These are phyloP conservation scores for Fraxinus nigra DNA, from an alignment of 305 asterid species.

Conservation along the genomic window DNA sequence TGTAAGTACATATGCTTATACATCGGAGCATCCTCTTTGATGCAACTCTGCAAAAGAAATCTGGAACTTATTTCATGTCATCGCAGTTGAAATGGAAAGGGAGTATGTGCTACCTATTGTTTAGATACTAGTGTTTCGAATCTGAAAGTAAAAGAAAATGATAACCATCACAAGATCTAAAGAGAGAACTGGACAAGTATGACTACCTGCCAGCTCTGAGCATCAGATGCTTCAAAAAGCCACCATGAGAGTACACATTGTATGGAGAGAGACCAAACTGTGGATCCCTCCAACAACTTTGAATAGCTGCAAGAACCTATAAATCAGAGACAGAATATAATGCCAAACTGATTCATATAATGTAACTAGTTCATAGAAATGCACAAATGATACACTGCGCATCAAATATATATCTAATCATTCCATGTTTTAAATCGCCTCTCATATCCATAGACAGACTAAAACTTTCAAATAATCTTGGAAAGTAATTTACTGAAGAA, in stretches of 20 bases:
- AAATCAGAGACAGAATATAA: conserved; percentile 43
- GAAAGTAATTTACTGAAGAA: background rate
- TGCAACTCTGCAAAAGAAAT: background rate
- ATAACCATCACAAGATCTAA: conserved; percentile 7
- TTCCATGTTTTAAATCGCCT: conserved; percentile 1
- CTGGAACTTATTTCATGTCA: background rate
- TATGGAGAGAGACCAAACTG: conserved; percentile 67
- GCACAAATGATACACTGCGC: conserved; percentile 7
- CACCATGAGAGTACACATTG: conserved; percentile 76
- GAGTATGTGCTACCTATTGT: background rate
- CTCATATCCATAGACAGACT: background rate
- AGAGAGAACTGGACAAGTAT: conserved; percentile 2
- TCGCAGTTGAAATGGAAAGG: background rate
- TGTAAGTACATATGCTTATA: background rate
- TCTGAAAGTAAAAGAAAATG: background rate
- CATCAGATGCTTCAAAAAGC: conserved; percentile 92
- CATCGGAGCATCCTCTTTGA: background rate
- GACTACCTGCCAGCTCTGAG: conserved; percentile 89
- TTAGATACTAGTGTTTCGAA: background rate
- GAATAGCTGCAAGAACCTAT: conserved; percentile 96
- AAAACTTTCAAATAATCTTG: background rate
- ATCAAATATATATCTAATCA: conserved; percentile 7
- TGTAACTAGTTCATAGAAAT: background rate
- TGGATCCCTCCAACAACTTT: conserved; percentile 81
- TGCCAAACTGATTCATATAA: background rate